Conservation (phyloP, 805 yeast genomes). For the Myxozyma neglecta region DNA sequence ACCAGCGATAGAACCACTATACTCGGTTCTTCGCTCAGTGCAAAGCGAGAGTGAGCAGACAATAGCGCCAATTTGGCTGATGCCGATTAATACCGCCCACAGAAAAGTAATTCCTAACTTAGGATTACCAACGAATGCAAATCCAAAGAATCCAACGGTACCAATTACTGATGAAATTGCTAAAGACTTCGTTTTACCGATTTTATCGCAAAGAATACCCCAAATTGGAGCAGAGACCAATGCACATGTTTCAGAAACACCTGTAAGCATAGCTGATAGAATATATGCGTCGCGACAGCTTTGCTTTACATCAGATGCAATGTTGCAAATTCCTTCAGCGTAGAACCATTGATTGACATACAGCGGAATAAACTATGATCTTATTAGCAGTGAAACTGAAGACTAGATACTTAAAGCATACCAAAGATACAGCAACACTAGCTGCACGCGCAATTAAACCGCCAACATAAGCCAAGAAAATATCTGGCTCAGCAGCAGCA, state of each 20-base stretch:
- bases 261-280: conserved; percentile 66
- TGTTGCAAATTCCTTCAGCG: conserved; percentile 51
- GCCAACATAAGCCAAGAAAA: conserved; percentile 60
- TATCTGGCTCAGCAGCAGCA: conserved; percentile 47
- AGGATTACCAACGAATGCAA: conserved; percentile 42
- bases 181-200: conserved; percentile 44
- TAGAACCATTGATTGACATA: conserved; percentile 59
- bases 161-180: conserved; percentile 48
- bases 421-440: conserved; percentile 45
- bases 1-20: conserved; percentile 68
- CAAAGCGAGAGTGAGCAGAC: conserved; percentile 65
- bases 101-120: conserved; percentile 41
- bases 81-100: conserved; percentile 53
- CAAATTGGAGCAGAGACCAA: conserved; percentile 63
- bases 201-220: conserved; percentile 57
- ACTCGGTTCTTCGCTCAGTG: conserved; percentile 47
- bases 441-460: conserved; percentile 64
- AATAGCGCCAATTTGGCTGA: conserved; percentile 61
- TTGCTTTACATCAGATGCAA: conserved; percentile 35
- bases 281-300: conserved; percentile 64
- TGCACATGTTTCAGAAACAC: conserved; percentile 60
- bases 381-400: background rate
- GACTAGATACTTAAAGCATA: background rate
- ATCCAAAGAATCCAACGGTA: conserved; percentile 45
- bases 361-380: conserved; percentile 57